Conservation (phyloP, 139 green algal species). For the Cymbomonas tetramitiformis region DNA sequence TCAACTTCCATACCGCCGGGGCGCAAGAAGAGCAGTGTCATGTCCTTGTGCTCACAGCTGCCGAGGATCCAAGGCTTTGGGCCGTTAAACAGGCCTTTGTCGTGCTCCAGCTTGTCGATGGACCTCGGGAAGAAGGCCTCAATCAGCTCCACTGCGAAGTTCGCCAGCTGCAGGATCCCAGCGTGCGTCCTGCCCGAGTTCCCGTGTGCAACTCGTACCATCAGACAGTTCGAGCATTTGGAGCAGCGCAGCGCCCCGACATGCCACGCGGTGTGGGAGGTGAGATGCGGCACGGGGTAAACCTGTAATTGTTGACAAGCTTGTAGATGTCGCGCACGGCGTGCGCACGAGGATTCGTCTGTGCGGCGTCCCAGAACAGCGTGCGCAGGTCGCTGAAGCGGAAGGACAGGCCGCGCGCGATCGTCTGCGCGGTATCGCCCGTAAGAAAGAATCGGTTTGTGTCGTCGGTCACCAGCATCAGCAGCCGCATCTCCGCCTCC, state of each 20-base stretch:
- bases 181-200: constrained; percentile 38
- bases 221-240: too few species aligned
- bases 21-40: too few species aligned
- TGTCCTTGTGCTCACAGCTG: too few species aligned
- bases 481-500: constrained; percentile 44
- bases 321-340: background rate
- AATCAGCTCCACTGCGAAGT: constrained; percentile 38
- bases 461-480: constrained; percentile 46
- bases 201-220: too few species aligned
- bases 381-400: constrained; percentile 30
- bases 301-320: constrained; percentile 32
- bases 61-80: constrained; percentile 43
- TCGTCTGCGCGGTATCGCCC: constrained; percentile 63
- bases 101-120: constrained; percentile 40
- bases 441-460: constrained; percentile 57
- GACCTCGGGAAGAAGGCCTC: constrained; percentile 36
- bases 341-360: too few species aligned
- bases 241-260: too few species aligned
- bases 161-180: constrained; percentile 46
- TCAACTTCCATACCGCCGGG: too few species aligned
- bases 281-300: too few species aligned
- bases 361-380: background rate
- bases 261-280: too few species aligned
- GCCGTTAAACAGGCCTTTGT: constrained; percentile 45
- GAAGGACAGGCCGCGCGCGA: constrained; percentile 59